Conservation (phyloP, 208 protist genomes). For the Lotmaria passim region DNA sequence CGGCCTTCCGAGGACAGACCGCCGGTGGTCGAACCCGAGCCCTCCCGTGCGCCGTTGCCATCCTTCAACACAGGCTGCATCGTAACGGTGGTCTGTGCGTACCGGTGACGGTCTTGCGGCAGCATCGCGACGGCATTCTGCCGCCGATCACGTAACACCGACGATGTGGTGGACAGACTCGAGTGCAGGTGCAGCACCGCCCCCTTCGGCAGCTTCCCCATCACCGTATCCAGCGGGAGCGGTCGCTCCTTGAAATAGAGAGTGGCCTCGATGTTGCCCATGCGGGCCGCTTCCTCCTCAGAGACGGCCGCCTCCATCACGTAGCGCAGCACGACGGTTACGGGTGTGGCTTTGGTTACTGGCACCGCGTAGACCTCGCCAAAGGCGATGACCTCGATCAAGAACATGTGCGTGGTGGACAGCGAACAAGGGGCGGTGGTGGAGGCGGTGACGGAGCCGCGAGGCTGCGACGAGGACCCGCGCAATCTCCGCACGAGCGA, state of each 20-base stretch:
- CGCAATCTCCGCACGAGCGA: conserved; percentile 4
- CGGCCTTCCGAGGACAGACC: conserved; percentile 9
- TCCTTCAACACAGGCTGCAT: conserved; percentile 33
- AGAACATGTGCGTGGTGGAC: conserved; percentile 11
- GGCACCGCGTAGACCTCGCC: conserved; percentile 37
- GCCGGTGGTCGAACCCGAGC: conserved; percentile 3
- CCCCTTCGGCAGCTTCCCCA: conserved; percentile 40
- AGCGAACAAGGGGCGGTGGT: background rate
- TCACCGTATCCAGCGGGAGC: conserved; percentile 38
- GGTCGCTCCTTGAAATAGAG: conserved; percentile 52
- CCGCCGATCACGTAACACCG: conserved; percentile 24
- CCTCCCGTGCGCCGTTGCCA: background rate
- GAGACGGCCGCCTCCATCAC: conserved; percentile 54
- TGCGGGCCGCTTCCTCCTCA: conserved; percentile 18
- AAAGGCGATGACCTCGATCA: conserved; percentile 28
- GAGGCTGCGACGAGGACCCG: background rate
- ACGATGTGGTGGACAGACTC: conserved; percentile 32
- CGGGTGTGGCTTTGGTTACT: conserved; percentile 41
- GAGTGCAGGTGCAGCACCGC: conserved; percentile 63
- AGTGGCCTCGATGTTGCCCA: conserved; percentile 39
- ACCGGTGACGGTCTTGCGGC: conserved; percentile 22
- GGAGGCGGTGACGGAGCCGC: background rate
- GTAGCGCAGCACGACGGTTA: conserved; percentile 47
- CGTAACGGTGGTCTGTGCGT: conserved; percentile 20
- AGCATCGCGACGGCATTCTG: conserved; percentile 22